Evolutionary conservation across 345 rosid species (phyloP).

Genomic region (Populus pruinosa): DNA sequence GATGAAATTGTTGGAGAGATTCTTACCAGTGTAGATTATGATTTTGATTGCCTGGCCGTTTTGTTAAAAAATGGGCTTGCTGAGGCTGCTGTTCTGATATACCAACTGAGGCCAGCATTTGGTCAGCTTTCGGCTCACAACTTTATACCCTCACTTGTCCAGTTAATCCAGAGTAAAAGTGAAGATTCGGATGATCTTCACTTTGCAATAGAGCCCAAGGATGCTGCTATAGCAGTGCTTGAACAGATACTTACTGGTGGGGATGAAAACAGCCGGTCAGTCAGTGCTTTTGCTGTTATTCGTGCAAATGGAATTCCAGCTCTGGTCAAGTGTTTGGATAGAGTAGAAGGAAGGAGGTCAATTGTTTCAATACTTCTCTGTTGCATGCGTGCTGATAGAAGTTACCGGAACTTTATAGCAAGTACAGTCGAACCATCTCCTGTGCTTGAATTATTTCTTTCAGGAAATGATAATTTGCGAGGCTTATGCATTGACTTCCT

Average conservation of each 20-base stretch:
- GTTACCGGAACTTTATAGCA: slow-evolving; percentile 47
- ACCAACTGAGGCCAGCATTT: slow-evolving; percentile 50
- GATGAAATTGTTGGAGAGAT: slow-evolving; percentile 50
- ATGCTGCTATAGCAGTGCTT: slow-evolving; percentile 54
- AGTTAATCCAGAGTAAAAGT: slow-evolving; percentile 33
- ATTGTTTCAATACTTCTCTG: slow-evolving; percentile 45
- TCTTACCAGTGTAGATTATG: slow-evolving; percentile 55
- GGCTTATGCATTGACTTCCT: slow-evolving; percentile 57
- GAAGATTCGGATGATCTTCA: slow-evolving; percentile 39
- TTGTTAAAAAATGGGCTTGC: slow-evolving; percentile 57
- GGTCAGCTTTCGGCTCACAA: slow-evolving; percentile 50
- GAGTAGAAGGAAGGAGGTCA: slow-evolving; percentile 42
- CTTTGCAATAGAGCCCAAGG: slow-evolving; percentile 47
- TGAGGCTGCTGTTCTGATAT: slow-evolving; percentile 56
- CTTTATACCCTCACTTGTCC: slow-evolving; percentile 50
- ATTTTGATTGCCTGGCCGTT: slow-evolving; percentile 54
- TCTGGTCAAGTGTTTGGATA: slow-evolving; percentile 47
- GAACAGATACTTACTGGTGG: slow-evolving; percentile 58
- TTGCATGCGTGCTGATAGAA: slow-evolving; percentile 55
- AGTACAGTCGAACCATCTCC: slow-evolving; percentile 38
- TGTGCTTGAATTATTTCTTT: slow-evolving; percentile 58
- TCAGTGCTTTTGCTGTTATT: slow-evolving; percentile 42
- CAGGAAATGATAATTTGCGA: slow-evolving; percentile 46
- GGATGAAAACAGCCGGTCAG: slow-evolving; percentile 35
- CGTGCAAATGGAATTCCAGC: slow-evolving; percentile 50